Conservation (phyloP, 192 early-diverging fungal species). For the Funneliformis geosporum region DNA sequence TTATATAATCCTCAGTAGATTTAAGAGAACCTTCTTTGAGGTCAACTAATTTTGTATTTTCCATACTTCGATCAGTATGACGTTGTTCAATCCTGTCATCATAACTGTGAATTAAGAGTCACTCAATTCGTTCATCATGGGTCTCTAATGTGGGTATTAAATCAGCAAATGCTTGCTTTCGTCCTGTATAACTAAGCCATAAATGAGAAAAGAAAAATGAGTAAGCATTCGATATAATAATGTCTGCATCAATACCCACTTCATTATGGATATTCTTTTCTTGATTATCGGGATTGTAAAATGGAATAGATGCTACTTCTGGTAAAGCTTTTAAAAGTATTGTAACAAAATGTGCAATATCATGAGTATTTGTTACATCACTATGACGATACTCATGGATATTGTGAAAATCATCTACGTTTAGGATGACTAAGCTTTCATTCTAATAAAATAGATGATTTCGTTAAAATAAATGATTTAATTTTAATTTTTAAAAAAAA, state of each 20-base stretch:
- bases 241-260: not conserved
- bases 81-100: constrained; percentile 3
- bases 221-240: no score
- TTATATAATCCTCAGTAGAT: constrained; percentile 8
- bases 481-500: not conserved
- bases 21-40: constrained; percentile 14
- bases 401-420: not conserved
- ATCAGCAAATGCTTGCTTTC: constrained; percentile 9
- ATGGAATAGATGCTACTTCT: not conserved
- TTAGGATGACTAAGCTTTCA: not conserved
- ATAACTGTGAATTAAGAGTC: constrained; percentile 3
- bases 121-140: constrained; percentile 9
- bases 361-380: constrained; percentile 4
- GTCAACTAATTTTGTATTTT: constrained; percentile 4
- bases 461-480: not conserved
- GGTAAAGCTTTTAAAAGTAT: not conserved
- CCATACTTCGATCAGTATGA: constrained; percentile 17
- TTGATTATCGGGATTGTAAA: not conserved
- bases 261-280: constrained; percentile 17
- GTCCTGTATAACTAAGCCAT: constrained; percentile 10
- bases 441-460: not conserved
- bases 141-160: not conserved
- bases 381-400: constrained; percentile 14
- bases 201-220: no score
- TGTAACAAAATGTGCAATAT: constrained; percentile 1